Conservation (phyloP, 192 early-diverging fungal genomes). For the Diversispora epigaea region DNA sequence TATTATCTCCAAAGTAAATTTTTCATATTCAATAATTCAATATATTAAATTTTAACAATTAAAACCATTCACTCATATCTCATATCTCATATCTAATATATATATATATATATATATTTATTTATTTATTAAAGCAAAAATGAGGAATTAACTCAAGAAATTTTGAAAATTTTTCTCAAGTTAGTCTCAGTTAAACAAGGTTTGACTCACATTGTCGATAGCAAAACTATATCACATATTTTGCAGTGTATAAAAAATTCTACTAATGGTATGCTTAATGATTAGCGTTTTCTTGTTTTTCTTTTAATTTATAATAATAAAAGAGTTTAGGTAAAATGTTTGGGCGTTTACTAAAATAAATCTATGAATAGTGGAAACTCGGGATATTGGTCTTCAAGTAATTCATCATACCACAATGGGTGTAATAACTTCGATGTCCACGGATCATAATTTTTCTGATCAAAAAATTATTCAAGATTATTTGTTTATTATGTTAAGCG, state of each 20-base stretch:
- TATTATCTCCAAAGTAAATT: conserved; percentile 38
- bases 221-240: conserved; percentile 34
- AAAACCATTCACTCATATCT: neutral
- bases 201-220: conserved; percentile 36
- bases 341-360: too few relatives aligned
- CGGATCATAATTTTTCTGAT: neutral
- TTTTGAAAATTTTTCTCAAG: conserved; percentile 39
- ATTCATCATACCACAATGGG: conserved; percentile 19
- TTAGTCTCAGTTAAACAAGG: conserved; percentile 34
- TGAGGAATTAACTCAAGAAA: conserved; percentile 39
- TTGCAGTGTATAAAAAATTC: conserved; percentile 33
- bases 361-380: conserved; percentile 36
- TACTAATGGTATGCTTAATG: conserved; percentile 29
- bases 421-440: conserved; percentile 4
- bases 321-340: too few relatives aligned
- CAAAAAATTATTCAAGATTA: neutral
- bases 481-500: conserved; percentile 24
- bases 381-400: conserved; percentile 32
- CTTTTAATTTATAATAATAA: neutral
- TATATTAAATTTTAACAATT: too few relatives aligned
- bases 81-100: neutral
- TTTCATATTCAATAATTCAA: too few relatives aligned
- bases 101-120: neutral
- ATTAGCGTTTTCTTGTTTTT: neutral
- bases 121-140: neutral